phyloP scores from a whole-genome alignment of 306 rosid genomes.

The Dalbergia oliveri region DNA sequence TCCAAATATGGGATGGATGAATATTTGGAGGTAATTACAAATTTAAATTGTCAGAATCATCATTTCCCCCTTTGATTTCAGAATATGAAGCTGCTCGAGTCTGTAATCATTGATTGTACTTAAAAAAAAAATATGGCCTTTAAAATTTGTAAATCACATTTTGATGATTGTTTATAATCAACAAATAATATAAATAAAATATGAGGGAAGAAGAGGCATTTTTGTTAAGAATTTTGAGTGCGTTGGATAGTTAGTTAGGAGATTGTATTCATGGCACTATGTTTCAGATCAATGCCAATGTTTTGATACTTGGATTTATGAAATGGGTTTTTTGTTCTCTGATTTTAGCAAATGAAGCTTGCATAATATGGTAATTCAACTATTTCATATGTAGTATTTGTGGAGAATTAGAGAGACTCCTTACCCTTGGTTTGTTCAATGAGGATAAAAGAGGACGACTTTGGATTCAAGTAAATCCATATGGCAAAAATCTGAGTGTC shows the following conservation, averaged over 20 bases:
- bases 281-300: not conserved
- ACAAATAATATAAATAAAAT: not conserved
- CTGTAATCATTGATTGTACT: not conserved
- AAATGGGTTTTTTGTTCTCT: not conserved
- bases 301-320: too few relatives aligned
- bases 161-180: not conserved
- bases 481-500: not conserved
- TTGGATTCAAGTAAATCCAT: not conserved
- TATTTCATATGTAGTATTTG: slow-evolving; percentile 14
- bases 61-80: not conserved
- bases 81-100: slow-evolving; percentile 16
- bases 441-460: not conserved
- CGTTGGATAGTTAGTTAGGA: not conserved
- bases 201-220: not conserved
- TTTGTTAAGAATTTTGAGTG: not conserved
- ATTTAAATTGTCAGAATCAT: not conserved
- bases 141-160: not conserved
- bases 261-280: slow-evolving; percentile 14
- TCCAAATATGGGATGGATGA: slow-evolving; percentile 98
- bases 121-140: not conserved
- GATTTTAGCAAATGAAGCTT: slow-evolving; percentile 10
- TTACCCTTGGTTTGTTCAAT: slow-evolving; percentile 28
- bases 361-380: slow-evolving; percentile 4
- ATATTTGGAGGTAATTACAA: slow-evolving; percentile 80
- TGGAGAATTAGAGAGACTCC: slow-evolving; percentile 5